Evolutionary conservation across 306 rosid species (phyloP).

Genomic region (Oemleria cerasiformis): DNA sequence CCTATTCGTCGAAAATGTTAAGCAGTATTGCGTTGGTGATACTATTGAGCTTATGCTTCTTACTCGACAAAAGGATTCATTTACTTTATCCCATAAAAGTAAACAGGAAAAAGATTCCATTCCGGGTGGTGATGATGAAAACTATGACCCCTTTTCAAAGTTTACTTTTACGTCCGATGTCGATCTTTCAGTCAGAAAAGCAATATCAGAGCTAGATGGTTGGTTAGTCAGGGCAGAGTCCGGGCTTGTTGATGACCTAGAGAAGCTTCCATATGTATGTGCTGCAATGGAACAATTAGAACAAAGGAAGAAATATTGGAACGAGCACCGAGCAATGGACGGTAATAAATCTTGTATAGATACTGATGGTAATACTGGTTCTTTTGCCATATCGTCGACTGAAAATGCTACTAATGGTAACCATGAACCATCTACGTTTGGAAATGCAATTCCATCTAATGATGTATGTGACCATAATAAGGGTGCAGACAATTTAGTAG

Average conservation of each 20-base stretch:
- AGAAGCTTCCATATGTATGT: slow-evolving; percentile 92
- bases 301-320: slow-evolving; percentile 86
- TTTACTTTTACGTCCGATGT: slow-evolving; percentile 83
- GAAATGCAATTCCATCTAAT: slow-evolving; percentile 35
- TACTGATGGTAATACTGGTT: slow-evolving; percentile 34
- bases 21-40: slow-evolving; percentile 65
- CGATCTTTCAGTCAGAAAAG: slow-evolving; percentile 75
- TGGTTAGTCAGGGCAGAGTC: slow-evolving; percentile 90
- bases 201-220: slow-evolving; percentile 82
- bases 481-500: slow-evolving; percentile 8
- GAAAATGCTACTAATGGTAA: slow-evolving; percentile 31
- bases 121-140: slow-evolving; percentile 26
- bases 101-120: slow-evolving; percentile 39
- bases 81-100: slow-evolving; percentile 41
- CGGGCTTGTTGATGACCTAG: slow-evolving; percentile 87
- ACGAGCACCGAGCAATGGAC: slow-evolving; percentile 46
- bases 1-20: slow-evolving; percentile 65
- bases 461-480: slow-evolving; percentile 37
- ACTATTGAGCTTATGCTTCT: slow-evolving; percentile 58
- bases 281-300: slow-evolving; percentile 87
- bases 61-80: slow-evolving; percentile 67
- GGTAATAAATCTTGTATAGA: slow-evolving; percentile 29
- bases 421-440: slow-evolving; percentile 35
- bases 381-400: slow-evolving; percentile 20
- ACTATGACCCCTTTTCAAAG: slow-evolving; percentile 75